Base-by-base conservation (phyloP, 78 protist species). In the Chrysochromulina parva region DNA sequence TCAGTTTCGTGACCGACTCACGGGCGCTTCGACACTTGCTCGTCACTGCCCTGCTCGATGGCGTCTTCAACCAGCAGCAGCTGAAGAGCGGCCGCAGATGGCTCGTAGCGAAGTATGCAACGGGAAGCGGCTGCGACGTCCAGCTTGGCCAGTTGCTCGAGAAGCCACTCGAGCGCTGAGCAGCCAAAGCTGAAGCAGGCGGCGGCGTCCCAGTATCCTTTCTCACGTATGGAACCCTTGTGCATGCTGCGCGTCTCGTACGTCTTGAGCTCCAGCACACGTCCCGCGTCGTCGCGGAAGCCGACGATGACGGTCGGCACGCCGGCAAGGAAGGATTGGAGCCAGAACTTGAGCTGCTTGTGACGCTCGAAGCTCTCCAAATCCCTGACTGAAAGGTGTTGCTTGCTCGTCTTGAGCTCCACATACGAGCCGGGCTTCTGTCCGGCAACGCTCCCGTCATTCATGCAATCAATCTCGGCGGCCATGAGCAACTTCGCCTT, bases 401-500 rank as follows among this genome's bases (percentile, higher is more conserved):
- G 53, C 69, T 47, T n/a, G 59, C 28, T n/a, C 59, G 89, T 85
- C 55, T 85, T 85, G 17, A 85, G 89, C 89, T 85, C 89, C 38
- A 85, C 57, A 28, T 85, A 85, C 76, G 9, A 1, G 24, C 50
- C 20, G 24, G 69, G 69, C 26, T 62, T 19, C 9, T 57, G 60
- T 57, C 60, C 19, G 60, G 19, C 9, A 57, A 7, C 73, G 14
- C 73, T 16, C 28, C 47, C 73, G 52, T 3, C 17, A 9, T 24
- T 11, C 53, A 2, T 3, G 80, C 73, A 58, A 26, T 58, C 89
- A 3, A 38, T 38, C 73, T 85, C 89, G 19, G 59, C 89, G 19
- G 74, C 89, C 57, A 85, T 6, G 28, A 85, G 0, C 47, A 85
- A 26, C 59, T 4, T 1, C 74, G 1, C 3, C 6, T 14, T 24